These are phyloP conservation scores for Infundibulicybe gibba DNA, from an alignment of 768 basidiomycete species.

Conservation along the genomic window DNA sequence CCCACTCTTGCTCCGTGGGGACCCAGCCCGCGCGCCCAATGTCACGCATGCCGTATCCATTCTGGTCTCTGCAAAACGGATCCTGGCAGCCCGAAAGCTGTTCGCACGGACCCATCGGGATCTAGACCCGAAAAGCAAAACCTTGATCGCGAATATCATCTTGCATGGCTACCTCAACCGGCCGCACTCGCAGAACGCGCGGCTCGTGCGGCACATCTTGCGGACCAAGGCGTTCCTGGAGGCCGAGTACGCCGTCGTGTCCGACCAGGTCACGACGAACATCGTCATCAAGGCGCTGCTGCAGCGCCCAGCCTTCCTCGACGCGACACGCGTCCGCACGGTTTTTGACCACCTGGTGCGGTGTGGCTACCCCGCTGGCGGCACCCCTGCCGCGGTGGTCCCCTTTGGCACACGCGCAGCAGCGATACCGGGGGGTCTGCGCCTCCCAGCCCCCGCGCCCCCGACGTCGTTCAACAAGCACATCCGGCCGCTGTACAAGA, in stretches of 20 bases:
- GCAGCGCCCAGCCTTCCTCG: constrained; percentile 42
- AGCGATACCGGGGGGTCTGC: constrained; percentile 9
- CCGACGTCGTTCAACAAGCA: constrained; percentile 54
- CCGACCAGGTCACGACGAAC: constrained; percentile 71
- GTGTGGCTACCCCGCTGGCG: constrained; percentile 52
- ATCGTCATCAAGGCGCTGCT: constrained; percentile 62
- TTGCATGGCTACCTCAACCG: constrained; percentile 38
- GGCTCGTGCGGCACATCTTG: constrained; percentile 40
- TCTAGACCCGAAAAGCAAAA: constrained; percentile 27
- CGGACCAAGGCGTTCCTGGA: constrained; percentile 39
- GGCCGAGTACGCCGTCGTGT: constrained; percentile 42
- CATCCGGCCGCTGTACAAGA: constrained; percentile 66
- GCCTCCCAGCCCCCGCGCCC: constrained; percentile 33
- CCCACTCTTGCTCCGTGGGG: constrained; percentile 16
- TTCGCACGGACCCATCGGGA: constrained; percentile 23
- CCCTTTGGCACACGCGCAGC: constrained; percentile 41
- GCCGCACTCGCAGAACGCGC: constrained; percentile 33
- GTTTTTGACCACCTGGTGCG: constrained; percentile 66
- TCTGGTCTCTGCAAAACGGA: constrained; percentile 37
- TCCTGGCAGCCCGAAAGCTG: constrained; percentile 40
- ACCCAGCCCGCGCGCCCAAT: constrained; percentile 17
- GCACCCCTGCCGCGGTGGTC: constrained; percentile 23
- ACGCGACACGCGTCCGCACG: constrained; percentile 37
- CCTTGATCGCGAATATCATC: constrained; percentile 54
- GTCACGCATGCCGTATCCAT: constrained; percentile 31